These are phyloP conservation scores for Trametes meyenii DNA, from an alignment of 768 basidiomycete species.

Conservation along the genomic window DNA sequence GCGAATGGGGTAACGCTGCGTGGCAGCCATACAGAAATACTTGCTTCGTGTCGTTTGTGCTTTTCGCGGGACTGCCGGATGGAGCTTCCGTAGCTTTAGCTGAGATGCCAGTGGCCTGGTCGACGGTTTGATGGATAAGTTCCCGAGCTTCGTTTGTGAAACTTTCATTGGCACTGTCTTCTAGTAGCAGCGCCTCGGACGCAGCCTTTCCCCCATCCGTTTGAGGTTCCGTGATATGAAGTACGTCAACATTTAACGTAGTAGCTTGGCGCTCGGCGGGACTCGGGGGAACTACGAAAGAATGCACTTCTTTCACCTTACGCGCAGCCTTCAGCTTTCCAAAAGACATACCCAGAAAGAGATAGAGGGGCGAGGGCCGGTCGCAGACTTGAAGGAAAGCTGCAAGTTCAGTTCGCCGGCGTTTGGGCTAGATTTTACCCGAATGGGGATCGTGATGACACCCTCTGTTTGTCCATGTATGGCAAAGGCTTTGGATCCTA, in stretches of 20 bases:
- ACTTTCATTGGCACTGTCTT: not conserved
- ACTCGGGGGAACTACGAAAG: slow-evolving; percentile 23
- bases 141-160: no score
- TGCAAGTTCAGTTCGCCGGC: no score
- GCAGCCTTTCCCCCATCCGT: not conserved
- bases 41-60: slow-evolving; percentile 1
- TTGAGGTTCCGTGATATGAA: not conserved
- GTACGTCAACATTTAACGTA: not conserved
- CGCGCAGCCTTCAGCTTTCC: slow-evolving; percentile 28
- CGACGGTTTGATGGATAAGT: no score
- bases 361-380: not conserved
- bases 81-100: not conserved
- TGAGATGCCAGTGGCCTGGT: not conserved
- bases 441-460: slow-evolving; percentile 8
- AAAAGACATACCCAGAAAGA: slow-evolving; percentile 29
- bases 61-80: not conserved
- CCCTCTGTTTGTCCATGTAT: slow-evolving; percentile 25
- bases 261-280: not conserved
- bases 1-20: slow-evolving; percentile 39
- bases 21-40: slow-evolving; percentile 27
- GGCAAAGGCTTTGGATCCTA: slow-evolving; percentile 23
- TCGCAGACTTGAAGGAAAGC: no score
- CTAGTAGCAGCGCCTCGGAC: not conserved
- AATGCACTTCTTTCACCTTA: slow-evolving; percentile 28
- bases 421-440: slow-evolving; percentile 2